Evolutionary conservation across 2,329 filamentous ascomycete genomes (phyloP).

Genomic region (Hypoxylon sp.): DNA sequence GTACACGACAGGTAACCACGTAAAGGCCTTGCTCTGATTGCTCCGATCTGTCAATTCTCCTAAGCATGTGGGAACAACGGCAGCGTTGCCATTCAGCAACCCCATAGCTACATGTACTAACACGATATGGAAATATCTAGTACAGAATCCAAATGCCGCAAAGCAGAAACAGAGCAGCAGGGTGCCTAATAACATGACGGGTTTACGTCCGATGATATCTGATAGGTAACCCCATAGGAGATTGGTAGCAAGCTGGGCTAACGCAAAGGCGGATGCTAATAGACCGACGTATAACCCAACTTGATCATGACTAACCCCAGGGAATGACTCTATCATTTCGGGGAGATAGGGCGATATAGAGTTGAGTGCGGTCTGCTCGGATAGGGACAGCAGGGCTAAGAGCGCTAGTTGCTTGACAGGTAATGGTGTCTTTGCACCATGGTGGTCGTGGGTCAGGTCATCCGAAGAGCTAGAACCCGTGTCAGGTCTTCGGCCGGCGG

Average conservation of each 20-base stretch:
- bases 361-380: conserved; percentile 96
- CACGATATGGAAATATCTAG: conserved; percentile 85
- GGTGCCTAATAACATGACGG: conserved; percentile 85
- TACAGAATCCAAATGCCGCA: conserved; percentile 88
- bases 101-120: conserved; percentile 92
- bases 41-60: conserved; percentile 95
- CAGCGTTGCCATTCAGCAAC: conserved; percentile 93
- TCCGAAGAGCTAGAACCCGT: conserved; percentile 53
- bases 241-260: conserved; percentile 93
- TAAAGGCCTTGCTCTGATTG: conserved; percentile 94
- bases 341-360: conserved; percentile 96
- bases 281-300: conserved; percentile 91
- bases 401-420: conserved; percentile 87
- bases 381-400: conserved; percentile 88
- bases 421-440: conserved; percentile 77
- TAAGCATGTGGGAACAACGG: conserved; percentile 91
- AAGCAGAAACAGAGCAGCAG: conserved; percentile 87
- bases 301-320: conserved; percentile 78
- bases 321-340: conserved; percentile 89
- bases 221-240: conserved; percentile 91
- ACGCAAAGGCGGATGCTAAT: conserved; percentile 90
- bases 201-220: conserved; percentile 84
- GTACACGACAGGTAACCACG: conserved; percentile 96
- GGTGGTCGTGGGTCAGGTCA: conserved; percentile 53
- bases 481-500: conserved; percentile 64